Evolutionary conservation across 805 yeast genomes (phyloP).

Genomic region (Yarrowia sp.): DNA sequence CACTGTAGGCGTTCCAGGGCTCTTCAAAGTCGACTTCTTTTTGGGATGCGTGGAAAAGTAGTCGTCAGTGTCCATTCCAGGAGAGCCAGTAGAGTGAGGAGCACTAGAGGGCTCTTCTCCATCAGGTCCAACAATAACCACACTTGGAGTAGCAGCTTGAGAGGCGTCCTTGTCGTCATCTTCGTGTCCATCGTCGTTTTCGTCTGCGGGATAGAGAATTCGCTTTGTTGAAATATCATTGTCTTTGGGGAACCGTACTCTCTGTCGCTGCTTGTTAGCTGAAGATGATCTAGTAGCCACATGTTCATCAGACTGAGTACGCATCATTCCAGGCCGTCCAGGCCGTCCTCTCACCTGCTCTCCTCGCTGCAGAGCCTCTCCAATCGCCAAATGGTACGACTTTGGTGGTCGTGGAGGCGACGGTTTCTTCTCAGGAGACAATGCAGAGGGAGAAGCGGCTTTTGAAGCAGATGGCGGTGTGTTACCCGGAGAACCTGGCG

Average conservation of each 20-base stretch:
- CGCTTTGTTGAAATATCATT: conserved; percentile 33
- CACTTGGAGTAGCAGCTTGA: neutral
- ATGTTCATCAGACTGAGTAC: conserved; percentile 17
- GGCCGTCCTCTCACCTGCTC: conserved; percentile 1
- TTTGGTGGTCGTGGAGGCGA: conserved; percentile 7
- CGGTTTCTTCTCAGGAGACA: neutral
- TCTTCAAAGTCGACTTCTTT: conserved; percentile 11
- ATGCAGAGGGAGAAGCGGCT: neutral
- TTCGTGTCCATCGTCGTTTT: conserved; percentile 25
- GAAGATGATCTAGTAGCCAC: conserved; percentile 3
- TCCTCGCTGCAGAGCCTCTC: conserved; percentile 3
- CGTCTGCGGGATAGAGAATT: conserved; percentile 33
- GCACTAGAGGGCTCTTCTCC: neutral
- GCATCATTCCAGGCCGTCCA: conserved; percentile 12
- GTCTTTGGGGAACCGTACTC: conserved; percentile 37
- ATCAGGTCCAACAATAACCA: neutral
- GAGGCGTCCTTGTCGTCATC: neutral
- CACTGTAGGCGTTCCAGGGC: neutral
- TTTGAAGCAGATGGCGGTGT: neutral
- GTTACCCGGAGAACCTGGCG: neutral
- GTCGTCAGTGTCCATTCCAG: neutral
- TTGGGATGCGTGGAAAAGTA: neutral
- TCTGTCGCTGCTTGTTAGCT: conserved; percentile 3
- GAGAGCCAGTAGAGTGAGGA: neutral
- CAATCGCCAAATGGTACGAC: conserved; percentile 9